Conservation (phyloP, 768 basidiomycete genomes). For the Macrolepiota dolichaula region DNA sequence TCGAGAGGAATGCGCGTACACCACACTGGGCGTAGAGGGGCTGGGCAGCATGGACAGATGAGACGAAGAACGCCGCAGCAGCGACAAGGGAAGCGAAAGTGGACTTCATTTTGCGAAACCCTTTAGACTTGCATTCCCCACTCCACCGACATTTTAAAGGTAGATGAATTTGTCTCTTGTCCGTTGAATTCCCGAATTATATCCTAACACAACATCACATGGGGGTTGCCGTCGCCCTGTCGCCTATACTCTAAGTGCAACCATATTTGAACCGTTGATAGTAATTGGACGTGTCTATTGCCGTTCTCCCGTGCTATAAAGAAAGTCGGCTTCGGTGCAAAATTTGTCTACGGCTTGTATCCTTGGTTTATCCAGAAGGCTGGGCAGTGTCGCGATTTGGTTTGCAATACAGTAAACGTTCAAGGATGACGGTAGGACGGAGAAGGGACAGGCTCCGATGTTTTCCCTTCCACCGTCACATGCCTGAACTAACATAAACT, state of each 20-base stretch:
- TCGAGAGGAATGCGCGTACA: conserved; percentile 21
- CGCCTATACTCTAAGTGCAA: background rate
- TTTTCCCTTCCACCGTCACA: conserved; percentile 3
- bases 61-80: conserved; percentile 16
- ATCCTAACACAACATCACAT: conserved; percentile 8
- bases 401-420: no score
- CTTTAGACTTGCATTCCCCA: background rate
- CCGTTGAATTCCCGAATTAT: conserved; percentile 10
- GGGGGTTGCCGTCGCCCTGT: background rate
- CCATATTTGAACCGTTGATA: background rate
- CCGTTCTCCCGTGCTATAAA: background rate
- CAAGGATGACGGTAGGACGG: background rate
- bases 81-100: conserved; percentile 26
- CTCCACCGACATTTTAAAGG: conserved; percentile 3
- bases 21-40: conserved; percentile 48
- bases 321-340: background rate
- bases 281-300: background rate
- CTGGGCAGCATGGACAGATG: conserved; percentile 23
- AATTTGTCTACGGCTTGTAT: background rate
- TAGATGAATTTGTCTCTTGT: background rate
- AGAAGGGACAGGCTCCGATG: background rate
- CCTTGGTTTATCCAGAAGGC: background rate
- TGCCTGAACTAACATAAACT: background rate
- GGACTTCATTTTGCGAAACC: conserved; percentile 13
- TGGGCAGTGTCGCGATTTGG: background rate